Conservation (phyloP, 371 early-diverging fungal species). For the Mortierella sp. region DNA sequence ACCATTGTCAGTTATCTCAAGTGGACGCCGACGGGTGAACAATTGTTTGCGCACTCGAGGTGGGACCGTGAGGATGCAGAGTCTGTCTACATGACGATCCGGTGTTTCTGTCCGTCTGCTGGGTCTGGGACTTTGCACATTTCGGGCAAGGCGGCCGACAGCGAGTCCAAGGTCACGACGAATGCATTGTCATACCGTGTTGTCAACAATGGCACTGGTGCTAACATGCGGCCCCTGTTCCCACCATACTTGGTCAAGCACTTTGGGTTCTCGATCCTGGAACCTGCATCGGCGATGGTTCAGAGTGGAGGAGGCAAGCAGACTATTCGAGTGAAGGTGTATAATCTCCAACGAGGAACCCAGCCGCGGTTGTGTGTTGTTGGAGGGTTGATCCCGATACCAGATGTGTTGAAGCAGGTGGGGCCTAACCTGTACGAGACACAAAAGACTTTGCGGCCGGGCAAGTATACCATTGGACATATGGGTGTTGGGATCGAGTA, state of each 20-base stretch:
- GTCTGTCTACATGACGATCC: constrained; percentile 18
- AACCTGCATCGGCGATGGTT: constrained; percentile 20
- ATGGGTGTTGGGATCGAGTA: background rate
- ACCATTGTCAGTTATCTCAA: background rate
- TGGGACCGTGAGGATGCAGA: constrained; percentile 33
- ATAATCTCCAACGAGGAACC: constrained; percentile 3
- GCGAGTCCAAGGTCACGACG: no score
- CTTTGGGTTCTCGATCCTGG: constrained; percentile 23
- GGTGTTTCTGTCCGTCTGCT: constrained; percentile 30
- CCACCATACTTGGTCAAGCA: background rate
- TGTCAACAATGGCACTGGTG: constrained; percentile 37
- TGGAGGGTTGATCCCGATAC: background rate
- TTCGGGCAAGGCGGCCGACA: background rate
- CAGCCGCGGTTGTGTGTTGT: constrained; percentile 6
- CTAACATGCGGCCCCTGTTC: constrained; percentile 24
- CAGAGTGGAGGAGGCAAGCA: constrained; percentile 22
- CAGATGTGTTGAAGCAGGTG: constrained; percentile 15
- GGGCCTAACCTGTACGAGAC: constrained; percentile 28
- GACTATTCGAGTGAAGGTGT: constrained; percentile 23
- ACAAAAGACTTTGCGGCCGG: constrained; percentile 17
- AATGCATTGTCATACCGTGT: constrained; percentile 21
- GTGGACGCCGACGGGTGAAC: constrained; percentile 20
- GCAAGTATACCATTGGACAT: constrained; percentile 25
- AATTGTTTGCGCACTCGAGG: background rate
- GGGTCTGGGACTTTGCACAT: constrained; percentile 26